These are phyloP conservation scores for Aspergillus homomorphus DNA, from an alignment of 495 filamentous ascomycete species.

Conservation along the genomic window DNA sequence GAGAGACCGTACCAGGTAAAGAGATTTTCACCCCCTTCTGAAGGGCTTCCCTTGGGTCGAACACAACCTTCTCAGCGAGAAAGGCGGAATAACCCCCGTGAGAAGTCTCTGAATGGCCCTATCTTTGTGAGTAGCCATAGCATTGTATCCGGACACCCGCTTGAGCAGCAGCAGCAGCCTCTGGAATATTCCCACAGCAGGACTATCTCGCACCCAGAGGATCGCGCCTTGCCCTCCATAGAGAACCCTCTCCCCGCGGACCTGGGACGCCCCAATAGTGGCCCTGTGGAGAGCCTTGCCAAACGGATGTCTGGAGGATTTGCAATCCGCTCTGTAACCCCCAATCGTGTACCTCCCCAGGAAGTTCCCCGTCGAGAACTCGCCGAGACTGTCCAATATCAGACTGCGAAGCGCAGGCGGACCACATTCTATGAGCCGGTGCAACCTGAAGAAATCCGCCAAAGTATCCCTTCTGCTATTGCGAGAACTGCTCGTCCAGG, in stretches of 20 bases:
- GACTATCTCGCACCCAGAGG: slow-evolving; percentile 25
- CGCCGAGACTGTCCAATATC: slow-evolving; percentile 21
- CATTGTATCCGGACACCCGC: slow-evolving; percentile 19
- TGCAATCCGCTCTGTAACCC: slow-evolving; percentile 37
- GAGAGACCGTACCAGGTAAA: slow-evolving; percentile 20
- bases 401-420: slow-evolving; percentile 34
- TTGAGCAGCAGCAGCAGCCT: slow-evolving; percentile 18
- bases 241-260: slow-evolving; percentile 31
- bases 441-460: slow-evolving; percentile 5
- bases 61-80: slow-evolving; percentile 17
- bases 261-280: slow-evolving; percentile 25
- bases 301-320: slow-evolving; percentile 31
- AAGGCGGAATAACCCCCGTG: slow-evolving; percentile 17
- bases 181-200: slow-evolving; percentile 19
- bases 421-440: slow-evolving; percentile 24
- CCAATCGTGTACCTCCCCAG: slow-evolving; percentile 19
- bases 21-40: slow-evolving; percentile 18
- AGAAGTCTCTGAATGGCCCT: slow-evolving; percentile 27
- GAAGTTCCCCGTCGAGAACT: slow-evolving; percentile 14
- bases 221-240: slow-evolving; percentile 40
- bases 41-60: slow-evolving; percentile 18
- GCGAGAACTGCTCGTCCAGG: slow-evolving; percentile 16
- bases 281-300: slow-evolving; percentile 30
- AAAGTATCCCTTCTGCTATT: slow-evolving; percentile 12
- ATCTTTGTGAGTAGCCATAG: slow-evolving; percentile 40